Evolutionary conservation across 257 asterid species (phyloP), one percentile per base, ranked within the genome.

Genomic region (Paulownia fortunei): DNA sequence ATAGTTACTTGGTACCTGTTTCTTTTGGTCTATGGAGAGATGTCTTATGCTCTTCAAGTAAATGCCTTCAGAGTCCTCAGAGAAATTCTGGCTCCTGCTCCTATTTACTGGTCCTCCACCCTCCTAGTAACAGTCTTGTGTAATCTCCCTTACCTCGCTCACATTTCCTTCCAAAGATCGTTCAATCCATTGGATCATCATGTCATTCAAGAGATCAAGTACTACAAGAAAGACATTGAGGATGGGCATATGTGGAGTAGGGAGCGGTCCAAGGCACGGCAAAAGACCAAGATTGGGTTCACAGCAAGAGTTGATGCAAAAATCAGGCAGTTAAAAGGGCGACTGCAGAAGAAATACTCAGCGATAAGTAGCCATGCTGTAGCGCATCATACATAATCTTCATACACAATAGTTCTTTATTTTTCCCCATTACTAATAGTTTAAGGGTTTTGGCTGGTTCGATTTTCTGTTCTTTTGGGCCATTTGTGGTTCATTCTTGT

Each of bases 121-220:
- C 87, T 93, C 6, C 70, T 96, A 59, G 96, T 90, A 16, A 88
- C 92, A 0, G 76, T 89, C 5, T 82, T 87, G 13, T 92, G 97
- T 74, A 89, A 83, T 63, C 89, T 96, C 27, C 99, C 99, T 1
- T 96, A 96, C 82, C 89, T 96, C 2, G 87, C 89, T 0, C 97
- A 92, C 88, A 89, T 92, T 32, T 78, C 97, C 4, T 92, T 86
- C 82, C 97, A 89, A 51, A 83, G 99, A 71, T 81, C 89, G n/a
- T 87, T 92, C 86, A 85, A 83, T 72, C 99, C 99, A 0, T 85
- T 92, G 95, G 99, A 96, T 56, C 99, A 93, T 74, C 98, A 96
- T 58, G 85, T 96, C 66, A 96, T 96, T 73, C 98, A 93, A 69
- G 99, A 96, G 86, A 93, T 96, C 80, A 96, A 89, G 78, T 88